These are phyloP conservation scores for Bjerkandera adusta DNA, from an alignment of 1,284 basidiomycete genomes.

Conservation along the genomic window DNA sequence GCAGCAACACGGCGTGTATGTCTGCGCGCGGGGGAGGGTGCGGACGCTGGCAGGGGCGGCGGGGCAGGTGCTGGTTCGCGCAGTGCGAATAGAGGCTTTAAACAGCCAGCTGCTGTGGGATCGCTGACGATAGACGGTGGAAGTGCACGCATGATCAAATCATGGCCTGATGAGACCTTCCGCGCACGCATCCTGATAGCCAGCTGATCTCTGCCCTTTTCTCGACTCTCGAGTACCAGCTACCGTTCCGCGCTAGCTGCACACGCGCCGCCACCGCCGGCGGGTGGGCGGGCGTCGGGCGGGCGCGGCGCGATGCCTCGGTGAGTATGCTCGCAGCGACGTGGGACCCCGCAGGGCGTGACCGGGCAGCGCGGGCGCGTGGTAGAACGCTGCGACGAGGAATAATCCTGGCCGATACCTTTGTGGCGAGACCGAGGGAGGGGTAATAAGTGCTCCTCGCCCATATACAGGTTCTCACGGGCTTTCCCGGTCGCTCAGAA, in stretches of 20 bases:
- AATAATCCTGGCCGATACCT: no score
- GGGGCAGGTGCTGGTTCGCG: neutral
- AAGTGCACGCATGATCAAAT: conserved; percentile 8
- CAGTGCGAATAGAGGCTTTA: neutral
- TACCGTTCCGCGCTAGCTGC: no score
- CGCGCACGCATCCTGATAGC: conserved; percentile 2
- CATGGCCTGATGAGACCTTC: conserved; percentile 8
- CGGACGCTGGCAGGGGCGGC: no score
- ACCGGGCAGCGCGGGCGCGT: no score
- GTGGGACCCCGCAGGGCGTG: no score
- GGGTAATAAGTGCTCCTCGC: neutral
- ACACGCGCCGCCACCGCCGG: no score
- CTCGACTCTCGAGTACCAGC: no score
- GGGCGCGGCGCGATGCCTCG: no score
- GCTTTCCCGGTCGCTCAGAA: neutral
- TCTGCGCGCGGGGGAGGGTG: neutral
- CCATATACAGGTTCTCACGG: conserved; percentile 1
- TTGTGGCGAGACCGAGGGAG: conserved; percentile 10
- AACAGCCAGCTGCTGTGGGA: conserved; percentile 1
- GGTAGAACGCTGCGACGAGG: no score
- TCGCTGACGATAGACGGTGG: conserved; percentile 5
- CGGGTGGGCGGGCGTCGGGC: no score
- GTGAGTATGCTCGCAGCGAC: no score
- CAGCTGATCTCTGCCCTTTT: no score
- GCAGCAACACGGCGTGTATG: neutral